Evolutionary conservation across 306 rosid species (phyloP), one percentile per base, ranked within the genome.

Genomic region (Gynostemma pentaphyllum): DNA sequence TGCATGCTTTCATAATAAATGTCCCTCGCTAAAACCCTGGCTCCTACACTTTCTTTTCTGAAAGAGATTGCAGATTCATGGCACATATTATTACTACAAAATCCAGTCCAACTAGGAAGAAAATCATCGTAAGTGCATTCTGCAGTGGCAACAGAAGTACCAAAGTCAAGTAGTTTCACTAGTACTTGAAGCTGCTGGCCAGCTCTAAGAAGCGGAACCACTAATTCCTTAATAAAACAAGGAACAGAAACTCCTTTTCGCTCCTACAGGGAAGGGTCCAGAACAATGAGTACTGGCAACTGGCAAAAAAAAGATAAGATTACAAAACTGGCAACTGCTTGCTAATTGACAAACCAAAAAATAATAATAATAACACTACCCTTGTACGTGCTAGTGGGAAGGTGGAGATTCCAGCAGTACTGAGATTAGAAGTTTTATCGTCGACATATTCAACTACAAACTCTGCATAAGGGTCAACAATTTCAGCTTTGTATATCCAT

Each of bases 181-280:
- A 92, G 78, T 45, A 88, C 90, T 84, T 86, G 95, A 67, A 92
- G 95, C 75, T 92, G 99, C 81, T 84, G 96, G 53, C 96, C 99
- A 66, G 95, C 96, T 79, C 99, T 78, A 10, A 86, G 72, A 60
- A 88, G 99, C 41, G 96, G 99, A 78, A 79, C 73, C 82, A 88
- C 50, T 32, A 45, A 49, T 42, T 86, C 84, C 70, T 70, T 80
- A 52, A 92, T 79, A 79, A 92, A 92, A 69, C 81, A 86, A 69
- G 99, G 96, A 79, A 86, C 28, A 5, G 88, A 37, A 75, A 81
- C 92, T 78, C 84, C 94, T 64, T 77, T 92, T 77, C 77, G 84
- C 69, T 82, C 89, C 98, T 92, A 76, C 61, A 69, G 70, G 71
- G 70, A 66, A 68, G 52, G 82, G 48, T 52, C 52, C 76, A 68